Conservation (phyloP, 2,329 filamentous ascomycete species). For the Pseudopithomyces maydicus region DNA sequence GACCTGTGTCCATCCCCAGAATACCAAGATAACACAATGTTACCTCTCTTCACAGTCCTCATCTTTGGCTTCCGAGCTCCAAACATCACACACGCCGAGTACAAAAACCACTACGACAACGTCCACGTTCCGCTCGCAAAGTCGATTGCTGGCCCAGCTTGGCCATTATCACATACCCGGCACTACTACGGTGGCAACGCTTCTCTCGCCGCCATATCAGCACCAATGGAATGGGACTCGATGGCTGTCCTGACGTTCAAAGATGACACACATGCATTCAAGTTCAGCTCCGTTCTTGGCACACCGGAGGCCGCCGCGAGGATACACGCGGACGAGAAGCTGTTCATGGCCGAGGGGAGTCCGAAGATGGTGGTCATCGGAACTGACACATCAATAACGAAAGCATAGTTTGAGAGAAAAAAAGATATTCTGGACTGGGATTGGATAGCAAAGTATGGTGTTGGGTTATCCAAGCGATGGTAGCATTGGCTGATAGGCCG, state of each 20-base stretch:
- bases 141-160: slow-evolving; percentile 7
- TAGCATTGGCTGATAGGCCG: slow-evolving; percentile 2
- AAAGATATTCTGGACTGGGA: neutral
- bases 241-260: slow-evolving; percentile 5
- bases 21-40: neutral
- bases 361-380: slow-evolving; percentile 8
- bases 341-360: slow-evolving; percentile 5
- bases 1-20: neutral
- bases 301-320: slow-evolving; percentile 2
- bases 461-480: neutral
- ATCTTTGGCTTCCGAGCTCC: slow-evolving; percentile 11
- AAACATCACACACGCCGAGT: slow-evolving; percentile 6
- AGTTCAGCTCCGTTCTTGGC: neutral
- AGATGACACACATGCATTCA: neutral
- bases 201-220: slow-evolving; percentile 3
- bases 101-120: slow-evolving; percentile 14
- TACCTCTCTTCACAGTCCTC: slow-evolving; percentile 6
- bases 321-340: slow-evolving; percentile 5
- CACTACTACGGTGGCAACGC: slow-evolving; percentile 8
- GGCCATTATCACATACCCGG: slow-evolving; percentile 13
- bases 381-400: neutral
- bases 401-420: neutral
- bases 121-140: slow-evolving; percentile 14
- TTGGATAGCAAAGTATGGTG: slow-evolving; percentile 7
- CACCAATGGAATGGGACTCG: slow-evolving; percentile 5